Evolutionary conservation across 202 grass and related monocot species (phyloP).

Genomic region (Schoenoplectus tabernaemontani): DNA sequence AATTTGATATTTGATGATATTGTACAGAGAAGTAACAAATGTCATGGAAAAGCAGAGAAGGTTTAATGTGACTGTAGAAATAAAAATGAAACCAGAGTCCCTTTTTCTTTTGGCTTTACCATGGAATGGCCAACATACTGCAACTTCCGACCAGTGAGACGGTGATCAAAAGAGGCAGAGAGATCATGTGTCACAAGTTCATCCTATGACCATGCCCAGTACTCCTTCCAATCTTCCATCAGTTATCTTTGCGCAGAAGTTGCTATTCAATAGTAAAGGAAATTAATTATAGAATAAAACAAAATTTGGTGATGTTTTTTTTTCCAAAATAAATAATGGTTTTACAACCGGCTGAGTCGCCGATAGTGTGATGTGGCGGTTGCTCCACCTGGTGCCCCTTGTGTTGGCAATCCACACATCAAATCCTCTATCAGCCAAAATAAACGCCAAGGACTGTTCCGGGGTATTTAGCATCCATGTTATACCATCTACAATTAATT

Average conservation of each 20-base stretch:
- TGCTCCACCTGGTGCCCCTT: conserved; percentile 69
- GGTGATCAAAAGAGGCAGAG: conserved; percentile 18
- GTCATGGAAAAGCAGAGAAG: background rate
- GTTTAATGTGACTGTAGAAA: background rate
- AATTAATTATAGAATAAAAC: background rate
- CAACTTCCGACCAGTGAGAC: conserved; percentile 31
- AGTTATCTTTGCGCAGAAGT: background rate
- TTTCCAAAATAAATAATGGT: background rate
- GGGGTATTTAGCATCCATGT: conserved; percentile 65
- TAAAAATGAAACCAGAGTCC: background rate
- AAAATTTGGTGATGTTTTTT: background rate
- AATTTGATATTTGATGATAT: background rate
- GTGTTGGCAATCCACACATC: conserved; percentile 83
- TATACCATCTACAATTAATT: conserved; percentile 41
- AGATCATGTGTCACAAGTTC: conserved; percentile 31
- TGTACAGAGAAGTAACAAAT: background rate
- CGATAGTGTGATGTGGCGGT: conserved; percentile 45
- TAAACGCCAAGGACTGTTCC: conserved; percentile 57
- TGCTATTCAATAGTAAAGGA: too few species aligned
- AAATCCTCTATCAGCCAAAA: conserved; percentile 65
- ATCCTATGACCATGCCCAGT: conserved; percentile 46
- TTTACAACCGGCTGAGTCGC: conserved; percentile 31
- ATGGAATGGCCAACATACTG: conserved; percentile 48
- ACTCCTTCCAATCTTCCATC: conserved; percentile 16
- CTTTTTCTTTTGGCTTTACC: background rate